A percentile compares a stretch with the other conserved stretches of the same genome.
Conservation (phyloP, 1,284 basidiomycete genomes). For the Ganoderma sp. region DNA sequence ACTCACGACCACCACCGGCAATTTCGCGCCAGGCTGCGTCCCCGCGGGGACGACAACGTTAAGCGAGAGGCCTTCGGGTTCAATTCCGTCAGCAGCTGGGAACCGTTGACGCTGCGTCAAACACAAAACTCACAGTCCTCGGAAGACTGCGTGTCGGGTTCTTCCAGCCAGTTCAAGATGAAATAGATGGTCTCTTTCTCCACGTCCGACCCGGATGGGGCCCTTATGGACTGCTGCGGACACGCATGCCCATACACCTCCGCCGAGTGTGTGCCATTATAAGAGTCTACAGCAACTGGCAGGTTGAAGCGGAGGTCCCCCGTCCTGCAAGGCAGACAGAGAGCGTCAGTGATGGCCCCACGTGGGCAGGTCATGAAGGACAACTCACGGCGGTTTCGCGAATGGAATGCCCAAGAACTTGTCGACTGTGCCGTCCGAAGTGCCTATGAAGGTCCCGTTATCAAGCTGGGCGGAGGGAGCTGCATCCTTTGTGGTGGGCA, state of each 20-base stretch:
- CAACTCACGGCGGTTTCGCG: slow-evolving; percentile 37
- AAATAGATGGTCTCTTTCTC: slow-evolving; percentile 44
- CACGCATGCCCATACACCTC: slow-evolving; percentile 43
- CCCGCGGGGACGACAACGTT: slow-evolving; percentile 30
- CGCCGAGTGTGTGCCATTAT: slow-evolving; percentile 40
- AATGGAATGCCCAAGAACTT: slow-evolving; percentile 39
- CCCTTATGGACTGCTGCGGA: slow-evolving; percentile 41
- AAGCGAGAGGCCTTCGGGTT: slow-evolving; percentile 18
- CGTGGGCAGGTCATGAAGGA: neutral
- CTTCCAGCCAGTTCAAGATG: slow-evolving; percentile 44
- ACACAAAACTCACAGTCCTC: slow-evolving; percentile 53
- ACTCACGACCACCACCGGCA: slow-evolving; percentile 26
- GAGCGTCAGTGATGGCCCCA: neutral
- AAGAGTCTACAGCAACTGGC: slow-evolving; percentile 42
- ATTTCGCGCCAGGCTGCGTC: slow-evolving; percentile 24
- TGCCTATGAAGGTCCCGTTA: slow-evolving; percentile 34
- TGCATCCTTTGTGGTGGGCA: too few species aligned
- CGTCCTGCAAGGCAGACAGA: slow-evolving; percentile 12
- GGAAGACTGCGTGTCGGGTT: slow-evolving; percentile 37
- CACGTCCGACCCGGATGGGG: slow-evolving; percentile 42
- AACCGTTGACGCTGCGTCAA: neutral
- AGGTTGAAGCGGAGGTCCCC: slow-evolving; percentile 42
- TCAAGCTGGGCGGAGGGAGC: slow-evolving; percentile 34
- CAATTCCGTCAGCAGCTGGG: slow-evolving; percentile 2
- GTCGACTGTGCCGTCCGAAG: slow-evolving; percentile 28